Evolutionary conservation across 345 rosid species (phyloP), one percentile per base, ranked within the genome.

Genomic region (Pugionium dolabratum): DNA sequence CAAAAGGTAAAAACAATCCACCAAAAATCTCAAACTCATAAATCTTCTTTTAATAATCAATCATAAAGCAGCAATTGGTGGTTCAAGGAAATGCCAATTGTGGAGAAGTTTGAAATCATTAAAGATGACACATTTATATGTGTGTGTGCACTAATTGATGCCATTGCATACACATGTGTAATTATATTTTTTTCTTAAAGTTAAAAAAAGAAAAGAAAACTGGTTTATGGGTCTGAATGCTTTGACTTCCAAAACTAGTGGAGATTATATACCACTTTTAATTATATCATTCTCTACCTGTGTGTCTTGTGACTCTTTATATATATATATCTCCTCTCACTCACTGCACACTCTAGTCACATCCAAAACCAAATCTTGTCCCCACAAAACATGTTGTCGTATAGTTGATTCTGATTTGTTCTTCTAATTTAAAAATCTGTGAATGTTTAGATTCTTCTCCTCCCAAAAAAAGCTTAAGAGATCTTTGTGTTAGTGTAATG

Each of bases 191-290:
- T 27, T 48, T 29, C 6, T 4, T 9, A 5, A 35, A 34, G 36
- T 36, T 28, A 51, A n/a, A 10, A 4, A 30, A 36, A 40, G 27
- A n/a, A 26, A 10, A 47, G 45, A n/a, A 34, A 10, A 39, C 37
- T 56, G 56, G 31, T 31, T 42, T 34, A 9, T 66, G 51, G 29
- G 66, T 58, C 55, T 72, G 71, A 59, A 72, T 58, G 67, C 66
- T 72, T 73, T 65, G 76, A 73, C 76, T 73, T 66, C 67, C 62
- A 39, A 54, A 53, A 59, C 67, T 59, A 73, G 76, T 66, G 76
- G 72, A 73, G 71, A 72, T 55, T 34, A 72, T 57, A 11, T 54
- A 51, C 76, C 66, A 72, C 71, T 58, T 55, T 58, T 64, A 49
- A 64, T 47, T 37, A 57, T 28, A 33, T 40, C 4, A 57, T 64